Evolutionary conservation across 2,329 filamentous ascomycete genomes (phyloP).

Genomic region (Phialocephala subalpina): DNA sequence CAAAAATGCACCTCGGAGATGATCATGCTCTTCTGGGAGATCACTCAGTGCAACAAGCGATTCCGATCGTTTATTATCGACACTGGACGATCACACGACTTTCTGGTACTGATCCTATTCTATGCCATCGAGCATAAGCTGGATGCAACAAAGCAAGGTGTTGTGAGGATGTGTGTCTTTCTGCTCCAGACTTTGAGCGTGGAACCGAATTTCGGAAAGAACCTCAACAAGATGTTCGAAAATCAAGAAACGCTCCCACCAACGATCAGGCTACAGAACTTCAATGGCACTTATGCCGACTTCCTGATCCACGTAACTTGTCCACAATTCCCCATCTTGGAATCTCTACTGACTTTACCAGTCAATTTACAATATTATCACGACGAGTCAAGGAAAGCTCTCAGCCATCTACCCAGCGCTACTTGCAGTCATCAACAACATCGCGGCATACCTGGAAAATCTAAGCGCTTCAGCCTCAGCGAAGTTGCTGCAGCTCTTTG

Average conservation of each 20-base stretch:
- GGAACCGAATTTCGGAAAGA: constrained; percentile 88
- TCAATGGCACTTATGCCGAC: constrained; percentile 90
- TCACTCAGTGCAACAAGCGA: constrained; percentile 95
- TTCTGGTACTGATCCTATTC: constrained; percentile 88
- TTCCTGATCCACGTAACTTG: constrained; percentile 83
- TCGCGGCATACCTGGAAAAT: constrained; percentile 83
- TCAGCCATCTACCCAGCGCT: constrained; percentile 92
- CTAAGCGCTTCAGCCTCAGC: constrained; percentile 78
- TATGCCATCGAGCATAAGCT: constrained; percentile 91
- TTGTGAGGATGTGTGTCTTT: constrained; percentile 98
- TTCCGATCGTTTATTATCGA: constrained; percentile 98
- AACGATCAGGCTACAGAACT: constrained; percentile 82
- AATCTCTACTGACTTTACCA: constrained; percentile 48
- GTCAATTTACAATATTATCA: constrained; percentile 93
- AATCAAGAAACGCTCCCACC: constrained; percentile 86
- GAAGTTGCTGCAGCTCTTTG: constrained; percentile 87
- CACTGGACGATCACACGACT: constrained; percentile 91
- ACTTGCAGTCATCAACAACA: constrained; percentile 91
- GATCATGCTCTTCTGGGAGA: constrained; percentile 97
- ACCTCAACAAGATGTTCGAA: constrained; percentile 88
- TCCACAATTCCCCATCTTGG: too few species aligned
- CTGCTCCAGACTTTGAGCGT: constrained; percentile 94
- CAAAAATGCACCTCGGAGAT: constrained; percentile 93
- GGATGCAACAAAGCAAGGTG: constrained; percentile 86
- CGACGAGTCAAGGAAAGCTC: constrained; percentile 87